A percentile compares a stretch with the other conserved stretches of the same genome.
phyloP scores from a whole-genome alignment of 768 basidiomycete genomes.

The Agrocybe chaxingu region DNA sequence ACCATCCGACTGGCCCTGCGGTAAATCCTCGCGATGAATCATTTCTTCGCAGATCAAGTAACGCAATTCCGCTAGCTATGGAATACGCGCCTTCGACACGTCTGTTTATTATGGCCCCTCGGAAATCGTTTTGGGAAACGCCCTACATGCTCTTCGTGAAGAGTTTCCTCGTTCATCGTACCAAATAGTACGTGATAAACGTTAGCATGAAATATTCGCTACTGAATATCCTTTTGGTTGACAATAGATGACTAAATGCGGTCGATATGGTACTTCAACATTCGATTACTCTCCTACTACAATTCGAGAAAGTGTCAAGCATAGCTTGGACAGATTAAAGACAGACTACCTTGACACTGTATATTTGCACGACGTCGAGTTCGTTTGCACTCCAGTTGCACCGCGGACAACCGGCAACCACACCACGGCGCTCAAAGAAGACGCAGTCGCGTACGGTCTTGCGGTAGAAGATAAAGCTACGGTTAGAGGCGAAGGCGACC shows the following conservation, averaged over 20 bases:
- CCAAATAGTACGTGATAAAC: conserved; percentile 49
- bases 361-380: conserved; percentile 85
- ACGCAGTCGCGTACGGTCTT: conserved; percentile 65
- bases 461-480: conserved; percentile 50
- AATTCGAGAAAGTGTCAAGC: conserved; percentile 63
- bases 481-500: conserved; percentile 68
- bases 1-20: conserved; percentile 73
- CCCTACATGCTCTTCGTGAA: conserved; percentile 50
- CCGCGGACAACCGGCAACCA: conserved; percentile 56
- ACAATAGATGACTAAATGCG: conserved; percentile 80
- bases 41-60: conserved; percentile 6
- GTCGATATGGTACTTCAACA: conserved; percentile 61
- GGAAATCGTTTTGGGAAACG: conserved; percentile 71
- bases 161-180: conserved; percentile 82
- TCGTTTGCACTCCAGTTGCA: conserved; percentile 51
- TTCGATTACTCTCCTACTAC: conserved; percentile 75
- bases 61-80: conserved; percentile 51
- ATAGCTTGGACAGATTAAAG: conserved; percentile 65
- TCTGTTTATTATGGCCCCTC: conserved; percentile 79
- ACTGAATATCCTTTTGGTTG: background rate
- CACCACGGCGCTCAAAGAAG: conserved; percentile 46
- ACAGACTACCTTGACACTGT: conserved; percentile 79
- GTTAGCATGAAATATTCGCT: background rate
- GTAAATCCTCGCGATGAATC: conserved; percentile 34
- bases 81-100: conserved; percentile 80